Evolutionary conservation across 352 stramenopile species (phyloP).

Genomic region (Pythium phragmiticola): DNA sequence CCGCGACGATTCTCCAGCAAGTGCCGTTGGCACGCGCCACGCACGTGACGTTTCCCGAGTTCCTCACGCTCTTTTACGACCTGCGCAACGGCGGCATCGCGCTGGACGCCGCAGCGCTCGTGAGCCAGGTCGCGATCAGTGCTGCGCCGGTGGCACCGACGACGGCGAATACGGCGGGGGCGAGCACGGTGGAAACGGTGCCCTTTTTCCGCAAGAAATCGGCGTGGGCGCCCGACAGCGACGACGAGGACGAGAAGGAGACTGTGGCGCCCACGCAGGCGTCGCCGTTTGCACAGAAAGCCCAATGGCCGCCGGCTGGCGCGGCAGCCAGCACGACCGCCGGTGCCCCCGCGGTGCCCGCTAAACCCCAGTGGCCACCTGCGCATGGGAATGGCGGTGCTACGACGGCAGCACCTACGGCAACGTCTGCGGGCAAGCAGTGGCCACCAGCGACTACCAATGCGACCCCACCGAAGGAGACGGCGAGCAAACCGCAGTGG

Average conservation of each 20-base stretch:
- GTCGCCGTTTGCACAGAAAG: slow-evolving; percentile 45
- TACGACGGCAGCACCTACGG: not conserved
- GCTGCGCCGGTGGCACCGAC: slow-evolving; percentile 7
- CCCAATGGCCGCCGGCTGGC: slow-evolving; percentile 45
- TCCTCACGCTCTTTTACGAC: slow-evolving; percentile 75
- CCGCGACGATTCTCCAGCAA: slow-evolving; percentile 61
- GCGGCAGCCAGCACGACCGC: not conserved
- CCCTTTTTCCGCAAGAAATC: slow-evolving; percentile 21
- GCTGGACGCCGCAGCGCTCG: slow-evolving; percentile 43
- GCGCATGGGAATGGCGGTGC: slow-evolving; percentile 3
- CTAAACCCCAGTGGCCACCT: slow-evolving; percentile 36
- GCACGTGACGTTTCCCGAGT: slow-evolving; percentile 78
- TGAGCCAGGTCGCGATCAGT: slow-evolving; percentile 42
- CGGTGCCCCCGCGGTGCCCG: slow-evolving; percentile 15
- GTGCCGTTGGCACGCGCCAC: slow-evolving; percentile 44
- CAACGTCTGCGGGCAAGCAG: slow-evolving; percentile 9
- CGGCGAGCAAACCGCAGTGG: slow-evolving; percentile 29
- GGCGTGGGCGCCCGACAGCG: slow-evolving; percentile 16
- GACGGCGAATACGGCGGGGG: not conserved
- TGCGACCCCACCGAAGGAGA: slow-evolving; percentile 24
- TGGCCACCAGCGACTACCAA: slow-evolving; percentile 13
- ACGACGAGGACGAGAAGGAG: slow-evolving; percentile 20
- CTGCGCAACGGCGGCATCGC: slow-evolving; percentile 66
- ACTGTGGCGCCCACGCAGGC: slow-evolving; percentile 11
- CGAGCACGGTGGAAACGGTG: slow-evolving; percentile 16